Base-by-base conservation (phyloP, 495 filamentous ascomycete genomes). In the Penicillium taxi region DNA sequence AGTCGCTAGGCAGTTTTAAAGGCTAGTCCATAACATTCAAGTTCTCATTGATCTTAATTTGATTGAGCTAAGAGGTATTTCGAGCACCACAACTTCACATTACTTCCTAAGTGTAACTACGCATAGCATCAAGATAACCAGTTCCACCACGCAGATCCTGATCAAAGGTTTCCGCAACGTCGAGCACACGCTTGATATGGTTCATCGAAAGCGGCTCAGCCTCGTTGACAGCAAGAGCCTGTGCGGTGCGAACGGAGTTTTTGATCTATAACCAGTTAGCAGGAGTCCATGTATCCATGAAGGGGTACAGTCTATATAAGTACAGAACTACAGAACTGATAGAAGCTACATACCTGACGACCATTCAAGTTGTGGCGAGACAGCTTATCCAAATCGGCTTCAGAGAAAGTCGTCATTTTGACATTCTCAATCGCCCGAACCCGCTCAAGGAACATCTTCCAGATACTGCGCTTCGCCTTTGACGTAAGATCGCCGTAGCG, bases 161-260 rank as follows among this genome's bases (percentile, higher is more conserved):
- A 32, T 90, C 84, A 51, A 94, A 95, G 9, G 75, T 82, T 50
- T 86, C 80, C 12, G 80, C 79, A 2, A 93, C 85, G 20, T 86
- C 81, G 2, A 94, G 72, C 12, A 93, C 85, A 32, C 80, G 73
- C 45, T 78, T 80, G 61, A 94, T 86, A 53, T 94, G 85, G 27
- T 77, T 73, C 80, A 94, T 88, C 2, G 73, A 71, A 5, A 94
- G 68, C 1, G 71, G 69, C 25, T 77, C 70, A 25, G 67, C 66
- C 55, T 88, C 83, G 44, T 86, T 83, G 40, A 91, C 75, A 3
- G 88, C 88, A 9, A 94, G 69, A 0, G 82, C 82, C 56, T 94
- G 88, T 1, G 88, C 85, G 2, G 86, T 89, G 35, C 84, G 75
- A 27, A 94, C 82, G 4, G 80, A 83, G 58, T 95, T 94, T 67